Percentiles rank a stretch among this genome's conserved stretches.
phyloP scores from a whole-genome alignment of 2,329 filamentous ascomycete genomes.

The Ascochyta pisi region DNA sequence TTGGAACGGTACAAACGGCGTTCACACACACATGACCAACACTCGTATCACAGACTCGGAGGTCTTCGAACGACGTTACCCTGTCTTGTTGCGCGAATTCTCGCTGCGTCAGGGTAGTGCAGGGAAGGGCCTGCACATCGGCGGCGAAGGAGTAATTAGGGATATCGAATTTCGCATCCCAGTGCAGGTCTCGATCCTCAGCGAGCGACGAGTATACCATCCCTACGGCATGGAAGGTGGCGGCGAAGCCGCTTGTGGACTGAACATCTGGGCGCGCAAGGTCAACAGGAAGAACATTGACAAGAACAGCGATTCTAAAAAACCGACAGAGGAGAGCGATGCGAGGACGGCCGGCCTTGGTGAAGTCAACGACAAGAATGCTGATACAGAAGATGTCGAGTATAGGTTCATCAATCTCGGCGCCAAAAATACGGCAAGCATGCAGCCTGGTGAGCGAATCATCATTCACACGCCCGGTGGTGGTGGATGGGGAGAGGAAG shows the following conservation, averaged over 20 bases:
- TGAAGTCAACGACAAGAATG: slow-evolving; percentile 15
- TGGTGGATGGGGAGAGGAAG: slow-evolving; percentile 74
- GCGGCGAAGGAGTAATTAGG: slow-evolving; percentile 78
- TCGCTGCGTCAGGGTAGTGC: slow-evolving; percentile 67
- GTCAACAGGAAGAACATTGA: slow-evolving; percentile 53
- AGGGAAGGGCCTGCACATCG: slow-evolving; percentile 69
- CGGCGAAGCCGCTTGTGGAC: slow-evolving; percentile 75
- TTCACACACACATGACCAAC: slow-evolving; percentile 89
- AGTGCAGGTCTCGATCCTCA: slow-evolving; percentile 79
- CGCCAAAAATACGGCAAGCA: slow-evolving; percentile 79
- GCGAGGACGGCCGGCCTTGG: slow-evolving; percentile 53
- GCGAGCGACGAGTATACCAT: slow-evolving; percentile 75
- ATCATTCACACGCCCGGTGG: slow-evolving; percentile 80
- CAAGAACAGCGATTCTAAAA: slow-evolving; percentile 31
- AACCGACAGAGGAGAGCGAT: slow-evolving; percentile 25
- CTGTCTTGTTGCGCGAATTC: slow-evolving; percentile 75
- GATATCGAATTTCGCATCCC: slow-evolving; percentile 84
- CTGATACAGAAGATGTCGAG: slow-evolving; percentile 54
- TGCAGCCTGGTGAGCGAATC: slow-evolving; percentile 78
- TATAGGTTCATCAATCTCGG: slow-evolving; percentile 74
- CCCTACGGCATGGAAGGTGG: slow-evolving; percentile 88
- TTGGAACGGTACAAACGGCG: slow-evolving; percentile 76
- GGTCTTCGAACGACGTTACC: slow-evolving; percentile 78
- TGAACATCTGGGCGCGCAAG: slow-evolving; percentile 86
- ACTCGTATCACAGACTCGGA: slow-evolving; percentile 83